Percentiles rank a stretch among this genome's conserved stretches.
These are phyloP conservation scores for Vitis labrusca DNA, from an alignment of 164 flowering plant species.

Conservation along the genomic window DNA sequence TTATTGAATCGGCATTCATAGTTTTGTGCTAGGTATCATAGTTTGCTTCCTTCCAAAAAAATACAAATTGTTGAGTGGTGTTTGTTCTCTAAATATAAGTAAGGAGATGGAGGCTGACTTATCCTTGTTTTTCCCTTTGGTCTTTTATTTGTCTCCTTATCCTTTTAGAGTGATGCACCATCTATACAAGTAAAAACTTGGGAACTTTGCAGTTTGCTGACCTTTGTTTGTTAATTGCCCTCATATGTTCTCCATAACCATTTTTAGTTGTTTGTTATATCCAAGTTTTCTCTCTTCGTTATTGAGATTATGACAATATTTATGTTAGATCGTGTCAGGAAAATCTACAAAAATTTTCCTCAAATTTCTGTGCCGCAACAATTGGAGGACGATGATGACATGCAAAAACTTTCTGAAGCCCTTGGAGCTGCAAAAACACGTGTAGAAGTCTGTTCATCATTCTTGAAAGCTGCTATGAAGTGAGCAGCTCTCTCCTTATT, in stretches of 20 bases:
- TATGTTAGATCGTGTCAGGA: constrained; percentile 76
- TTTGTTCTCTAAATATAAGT: no score
- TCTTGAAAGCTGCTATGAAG: constrained; percentile 88
- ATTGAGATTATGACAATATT: constrained; percentile 25
- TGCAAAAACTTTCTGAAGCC: constrained; percentile 80
- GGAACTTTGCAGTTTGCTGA: no score
- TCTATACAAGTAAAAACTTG: no score
- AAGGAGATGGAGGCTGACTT: no score
- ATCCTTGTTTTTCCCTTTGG: no score
- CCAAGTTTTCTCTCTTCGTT: not conserved
- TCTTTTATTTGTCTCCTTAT: no score
- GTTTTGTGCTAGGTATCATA: no score
- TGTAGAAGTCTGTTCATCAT: constrained; percentile 83
- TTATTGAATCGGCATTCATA: no score
- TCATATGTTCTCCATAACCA: not conserved
- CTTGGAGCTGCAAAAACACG: constrained; percentile 87
- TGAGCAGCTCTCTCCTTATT: constrained; percentile 24
- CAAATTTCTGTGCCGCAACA: constrained; percentile 65
- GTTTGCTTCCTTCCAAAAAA: no score
- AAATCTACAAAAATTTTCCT: constrained; percentile 78
- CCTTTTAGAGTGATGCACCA: no score
- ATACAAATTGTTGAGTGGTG: no score
- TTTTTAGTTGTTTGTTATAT: not conserved
- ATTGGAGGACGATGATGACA: constrained; percentile 75
- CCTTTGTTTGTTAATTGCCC: not conserved